A percentile compares a stretch with the other conserved stretches of the same genome.
phyloP scores from a whole-genome alignment of 441 rosid species.

The Pelargonium exstipulatum region DNA sequence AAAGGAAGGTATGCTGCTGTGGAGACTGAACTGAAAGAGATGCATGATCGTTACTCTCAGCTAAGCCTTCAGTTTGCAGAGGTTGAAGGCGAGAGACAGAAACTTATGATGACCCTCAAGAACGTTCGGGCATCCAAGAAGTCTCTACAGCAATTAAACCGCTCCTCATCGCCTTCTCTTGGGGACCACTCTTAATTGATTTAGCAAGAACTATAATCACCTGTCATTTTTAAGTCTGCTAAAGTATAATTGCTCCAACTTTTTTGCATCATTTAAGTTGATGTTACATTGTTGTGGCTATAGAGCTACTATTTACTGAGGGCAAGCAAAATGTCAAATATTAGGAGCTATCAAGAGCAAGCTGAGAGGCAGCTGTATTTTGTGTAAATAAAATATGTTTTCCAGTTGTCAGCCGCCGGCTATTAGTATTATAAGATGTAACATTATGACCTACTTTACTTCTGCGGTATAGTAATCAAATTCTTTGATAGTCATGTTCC shows the following conservation, averaged over 20 bases:
- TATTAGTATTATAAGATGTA: constrained; percentile 27
- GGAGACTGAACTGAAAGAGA: constrained; percentile 66
- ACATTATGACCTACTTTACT: constrained; percentile 21
- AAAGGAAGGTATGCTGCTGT: constrained; percentile 58
- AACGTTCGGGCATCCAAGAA: constrained; percentile 71
- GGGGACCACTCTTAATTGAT: constrained; percentile 36
- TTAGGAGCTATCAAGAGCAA: not conserved
- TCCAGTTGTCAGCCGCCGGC: constrained; percentile 12
- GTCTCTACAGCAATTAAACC: constrained; percentile 30
- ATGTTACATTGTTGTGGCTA: constrained; percentile 9
- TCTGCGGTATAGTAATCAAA: constrained; percentile 41
- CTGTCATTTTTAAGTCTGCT: not conserved
- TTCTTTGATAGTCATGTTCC: constrained; percentile 29
- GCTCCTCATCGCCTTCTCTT: constrained; percentile 45
- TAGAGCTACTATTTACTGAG: constrained; percentile 9
- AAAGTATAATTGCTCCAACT: constrained; percentile 5
- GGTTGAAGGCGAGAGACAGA: constrained; percentile 80
- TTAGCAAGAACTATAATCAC: constrained; percentile 18
- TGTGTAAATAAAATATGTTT: constrained; percentile 9
- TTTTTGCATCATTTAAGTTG: not conserved
- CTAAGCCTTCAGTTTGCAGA: constrained; percentile 78
- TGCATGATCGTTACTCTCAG: constrained; percentile 78
- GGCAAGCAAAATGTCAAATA: constrained; percentile 3
- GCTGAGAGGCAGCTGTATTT: constrained; percentile 8
- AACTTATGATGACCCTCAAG: constrained; percentile 84